Percentiles rank a stretch among this genome's conserved stretches.
Evolutionary conservation across 2,329 filamentous ascomycete genomes (phyloP).

Genomic region (Colletotrichum lini): DNA sequence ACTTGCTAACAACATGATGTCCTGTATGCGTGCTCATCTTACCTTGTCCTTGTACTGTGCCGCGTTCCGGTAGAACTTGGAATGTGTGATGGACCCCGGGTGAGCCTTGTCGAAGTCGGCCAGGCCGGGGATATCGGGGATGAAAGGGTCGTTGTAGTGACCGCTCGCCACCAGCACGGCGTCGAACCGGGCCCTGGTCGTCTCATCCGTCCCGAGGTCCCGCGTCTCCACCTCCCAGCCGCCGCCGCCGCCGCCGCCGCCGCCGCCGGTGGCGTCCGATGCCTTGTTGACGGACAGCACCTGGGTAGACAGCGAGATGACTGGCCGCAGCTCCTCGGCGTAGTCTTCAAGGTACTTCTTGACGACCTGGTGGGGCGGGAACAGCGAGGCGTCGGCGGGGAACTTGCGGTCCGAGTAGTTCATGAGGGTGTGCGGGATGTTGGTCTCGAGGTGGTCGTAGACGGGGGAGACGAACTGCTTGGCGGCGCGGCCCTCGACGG

Average conservation of each 20-base stretch:
- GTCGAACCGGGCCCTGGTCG: constrained; percentile 63
- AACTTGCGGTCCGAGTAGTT: constrained; percentile 75
- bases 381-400: constrained; percentile 71
- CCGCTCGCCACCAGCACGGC: constrained; percentile 75
- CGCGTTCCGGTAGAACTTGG: constrained; percentile 75
- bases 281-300: constrained; percentile 62
- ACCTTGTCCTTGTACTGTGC: constrained; percentile 52
- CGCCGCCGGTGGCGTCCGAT: no score
- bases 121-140: constrained; percentile 71
- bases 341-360: constrained; percentile 77
- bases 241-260: no score
- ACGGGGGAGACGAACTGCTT: constrained; percentile 77
- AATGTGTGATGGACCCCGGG: constrained; percentile 70
- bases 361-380: constrained; percentile 76
- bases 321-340: constrained; percentile 68
- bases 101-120: constrained; percentile 64
- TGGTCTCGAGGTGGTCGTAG: constrained; percentile 78
- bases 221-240: constrained; percentile 61
- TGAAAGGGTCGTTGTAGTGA: constrained; percentile 72
- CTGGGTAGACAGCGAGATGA: constrained; percentile 74
- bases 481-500: constrained; percentile 45
- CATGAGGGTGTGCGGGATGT: constrained; percentile 82
- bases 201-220: constrained; percentile 48
- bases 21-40: background rate
- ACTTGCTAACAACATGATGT: rapidly evolving